A percentile compares a stretch with the other conserved stretches of the same genome.
phyloP scores from a whole-genome alignment of 495 filamentous ascomycete species.

The Tuber indicum region DNA sequence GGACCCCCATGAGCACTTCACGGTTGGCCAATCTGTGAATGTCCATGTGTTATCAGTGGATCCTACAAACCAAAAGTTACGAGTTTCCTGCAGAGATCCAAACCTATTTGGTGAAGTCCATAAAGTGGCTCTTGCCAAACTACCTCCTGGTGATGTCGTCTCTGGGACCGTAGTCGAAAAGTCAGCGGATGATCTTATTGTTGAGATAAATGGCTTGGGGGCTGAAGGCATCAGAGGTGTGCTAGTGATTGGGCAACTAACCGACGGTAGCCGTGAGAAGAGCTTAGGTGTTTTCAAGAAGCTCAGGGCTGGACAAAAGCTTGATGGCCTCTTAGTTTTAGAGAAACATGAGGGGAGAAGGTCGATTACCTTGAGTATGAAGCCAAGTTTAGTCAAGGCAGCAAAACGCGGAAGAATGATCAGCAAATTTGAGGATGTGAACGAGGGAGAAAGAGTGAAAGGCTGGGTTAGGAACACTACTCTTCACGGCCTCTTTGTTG shows the following conservation, averaged over 20 bases:
- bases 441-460: conserved; percentile 58
- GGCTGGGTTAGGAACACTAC: conserved; percentile 86
- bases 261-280: conserved; percentile 72
- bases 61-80: conserved; percentile 59
- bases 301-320: conserved; percentile 69
- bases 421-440: conserved; percentile 59
- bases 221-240: conserved; percentile 62
- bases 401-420: conserved; percentile 60
- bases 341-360: conserved; percentile 67
- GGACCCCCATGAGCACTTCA: conserved; percentile 82
- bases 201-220: conserved; percentile 57
- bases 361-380: conserved; percentile 67
- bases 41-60: conserved; percentile 77
- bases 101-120: conserved; percentile 66
- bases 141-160: conserved; percentile 64
- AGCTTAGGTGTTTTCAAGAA: conserved; percentile 65
- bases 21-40: conserved; percentile 79
- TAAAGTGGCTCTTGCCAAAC: conserved; percentile 62
- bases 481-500: conserved; percentile 67
- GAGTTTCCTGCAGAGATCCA: conserved; percentile 89
- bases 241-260: conserved; percentile 67
- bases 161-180: conserved; percentile 77
- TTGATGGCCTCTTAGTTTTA: conserved; percentile 76
- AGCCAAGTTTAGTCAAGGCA: conserved; percentile 72
- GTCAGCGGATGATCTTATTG: conserved; percentile 65